These are phyloP conservation scores for Schoenoplectus triqueter DNA, from an alignment of 202 grass and related monocot species.

Conservation along the genomic window DNA sequence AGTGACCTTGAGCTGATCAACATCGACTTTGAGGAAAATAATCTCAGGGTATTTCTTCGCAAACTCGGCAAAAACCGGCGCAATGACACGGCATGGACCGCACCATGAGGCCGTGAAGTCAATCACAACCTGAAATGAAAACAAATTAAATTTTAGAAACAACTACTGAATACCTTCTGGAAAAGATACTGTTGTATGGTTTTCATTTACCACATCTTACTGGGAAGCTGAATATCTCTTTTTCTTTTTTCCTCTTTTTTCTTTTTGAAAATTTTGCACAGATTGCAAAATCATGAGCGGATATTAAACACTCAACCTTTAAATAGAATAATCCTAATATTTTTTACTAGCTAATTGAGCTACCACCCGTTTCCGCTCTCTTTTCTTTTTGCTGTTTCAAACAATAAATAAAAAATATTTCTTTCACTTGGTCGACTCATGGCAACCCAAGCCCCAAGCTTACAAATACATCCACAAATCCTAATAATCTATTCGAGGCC, in stretches of 20 bases:
- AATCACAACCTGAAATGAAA: constrained; percentile 54
- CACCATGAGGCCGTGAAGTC: constrained; percentile 77
- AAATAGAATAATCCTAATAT: neutral
- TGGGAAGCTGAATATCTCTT: no score
- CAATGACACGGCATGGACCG: constrained; percentile 53
- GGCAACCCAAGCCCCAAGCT: no score
- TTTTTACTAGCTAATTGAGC: neutral
- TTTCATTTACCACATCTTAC: no score
- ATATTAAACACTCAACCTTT: no score
- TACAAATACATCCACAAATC: neutral
- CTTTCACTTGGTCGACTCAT: no score
- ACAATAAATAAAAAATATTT: no score
- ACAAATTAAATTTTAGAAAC: neutral
- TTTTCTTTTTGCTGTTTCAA: no score
- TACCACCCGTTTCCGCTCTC: no score
- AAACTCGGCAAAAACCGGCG: constrained; percentile 43
- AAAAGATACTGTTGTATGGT: no score
- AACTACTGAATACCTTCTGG: neutral
- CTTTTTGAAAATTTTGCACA: no score
- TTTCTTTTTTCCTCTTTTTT: no score
- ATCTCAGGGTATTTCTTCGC: constrained; percentile 46
- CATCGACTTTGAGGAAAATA: constrained; percentile 66
- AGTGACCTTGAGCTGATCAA: constrained; percentile 62
- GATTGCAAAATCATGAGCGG: no score
- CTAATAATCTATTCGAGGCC: neutral